These are phyloP conservation scores for Fusarium pilosicola DNA, from an alignment of 2,329 filamentous ascomycete genomes.

Conservation along the genomic window DNA sequence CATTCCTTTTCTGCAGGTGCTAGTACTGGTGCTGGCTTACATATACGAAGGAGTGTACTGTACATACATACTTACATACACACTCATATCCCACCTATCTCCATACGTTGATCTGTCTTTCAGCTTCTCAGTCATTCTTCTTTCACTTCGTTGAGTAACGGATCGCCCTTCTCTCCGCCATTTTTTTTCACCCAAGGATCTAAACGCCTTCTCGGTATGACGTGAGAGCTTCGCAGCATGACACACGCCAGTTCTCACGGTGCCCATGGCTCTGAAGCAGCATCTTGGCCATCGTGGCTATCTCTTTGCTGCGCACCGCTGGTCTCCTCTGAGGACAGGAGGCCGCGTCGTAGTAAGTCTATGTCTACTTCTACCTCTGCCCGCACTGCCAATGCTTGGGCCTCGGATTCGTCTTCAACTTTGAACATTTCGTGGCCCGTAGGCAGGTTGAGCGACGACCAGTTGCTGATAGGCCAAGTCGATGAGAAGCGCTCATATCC, in stretches of 20 bases:
- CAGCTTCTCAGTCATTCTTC: conserved; percentile 6
- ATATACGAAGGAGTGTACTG: conserved; percentile 33
- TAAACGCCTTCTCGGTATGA: conserved; percentile 39
- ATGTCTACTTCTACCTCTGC: conserved; percentile 38
- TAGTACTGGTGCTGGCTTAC: conserved; percentile 17
- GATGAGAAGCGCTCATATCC: conserved; percentile 43
- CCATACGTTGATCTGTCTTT: conserved; percentile 16
- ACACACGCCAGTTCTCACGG: conserved; percentile 55
- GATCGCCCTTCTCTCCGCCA: conserved; percentile 16
- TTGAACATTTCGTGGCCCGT: conserved; percentile 43
- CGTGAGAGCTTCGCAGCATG: conserved; percentile 49
- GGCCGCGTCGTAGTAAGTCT: conserved; percentile 53
- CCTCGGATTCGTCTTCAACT: conserved; percentile 36
- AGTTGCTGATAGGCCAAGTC: conserved; percentile 48
- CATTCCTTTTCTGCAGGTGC: conserved; percentile 21
- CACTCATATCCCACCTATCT: conserved; percentile 19
- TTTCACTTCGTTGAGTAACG: conserved; percentile 12
- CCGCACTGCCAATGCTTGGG: conserved; percentile 27
- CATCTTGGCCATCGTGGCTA: conserved; percentile 58
- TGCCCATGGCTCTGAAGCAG: conserved; percentile 54
- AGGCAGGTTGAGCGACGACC: conserved; percentile 41
- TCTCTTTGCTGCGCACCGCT: conserved; percentile 58
- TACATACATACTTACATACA: conserved; percentile 34
- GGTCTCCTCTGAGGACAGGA: conserved; percentile 52
- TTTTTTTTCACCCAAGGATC: conserved; percentile 20